Evolutionary conservation across 495 filamentous ascomycete genomes (phyloP), one percentile per base, ranked within the genome.

Genomic region (Apiosordaria backusii): DNA sequence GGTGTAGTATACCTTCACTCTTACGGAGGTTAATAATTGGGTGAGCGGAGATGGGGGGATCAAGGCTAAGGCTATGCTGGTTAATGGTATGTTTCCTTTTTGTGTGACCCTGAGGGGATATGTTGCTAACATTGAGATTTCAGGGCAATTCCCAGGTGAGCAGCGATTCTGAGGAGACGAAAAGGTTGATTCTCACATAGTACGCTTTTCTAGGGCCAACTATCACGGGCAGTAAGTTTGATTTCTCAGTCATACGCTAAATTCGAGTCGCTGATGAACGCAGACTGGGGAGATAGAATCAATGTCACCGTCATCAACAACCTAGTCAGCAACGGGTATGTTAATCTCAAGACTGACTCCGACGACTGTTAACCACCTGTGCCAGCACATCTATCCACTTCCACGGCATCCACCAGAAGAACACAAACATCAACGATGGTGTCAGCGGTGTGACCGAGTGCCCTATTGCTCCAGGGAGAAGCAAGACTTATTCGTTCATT

Each of bases 271-370:
- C 15, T 59, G n/a, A 3, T 19, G 0, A 45, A 18, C 5, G 1
- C 2, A 73, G 79, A 89, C 64, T 87, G 85, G 82, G 86, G 86
- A 16, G 86, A 89, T 63, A 84, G 74, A 61, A 77, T 90, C 61
- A 72, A 82, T 27, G 75, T 89, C 26, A 82, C 74, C 27, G 82
- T 89, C 3, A 77, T 76, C 22, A 90, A 89, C 71, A 76, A 78
- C 22, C 63, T 87, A 19, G 55, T 66, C 0, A 69, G 75, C 21
- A 80, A 85, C 52, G 78, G 76, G 74, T 75, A 62, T 57, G 23
- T 58, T 1, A 13, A 40, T 7, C 9, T 5, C 68, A 0, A 22
- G 15, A 26, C 18, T 40, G 10, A 10, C 16, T 55, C 7, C 4
- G 0, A 13, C 25, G 25, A 45, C n/a, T 9, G 29, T 16, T 70